Base-by-base conservation (phyloP, 805 yeast species). In the Myxozyma mucilagina region DNA sequence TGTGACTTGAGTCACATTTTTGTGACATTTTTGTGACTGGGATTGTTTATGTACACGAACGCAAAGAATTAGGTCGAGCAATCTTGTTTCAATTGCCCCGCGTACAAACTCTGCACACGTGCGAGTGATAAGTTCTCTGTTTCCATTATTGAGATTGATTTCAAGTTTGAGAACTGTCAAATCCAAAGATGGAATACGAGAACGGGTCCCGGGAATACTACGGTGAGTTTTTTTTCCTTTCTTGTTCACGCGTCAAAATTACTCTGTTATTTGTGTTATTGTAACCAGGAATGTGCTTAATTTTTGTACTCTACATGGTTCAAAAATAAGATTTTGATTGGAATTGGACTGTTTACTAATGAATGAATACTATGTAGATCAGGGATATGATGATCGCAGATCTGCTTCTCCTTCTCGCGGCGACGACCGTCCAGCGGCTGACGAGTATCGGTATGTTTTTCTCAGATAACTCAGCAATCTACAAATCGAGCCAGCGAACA, bases 381-480 rank as follows among this genome's bases (percentile, higher is more conserved):
- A 51, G 18, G 51, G 54, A 14, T 63, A 60, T 31, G 66, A 56
- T 24, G 66, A 63, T 18, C 58, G 66, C 16, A 51, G 66, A 42
- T 59, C 66, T 6, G 66, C 66, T 20, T 63, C 66, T 39, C 66
- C 66, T 5, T 16, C 18, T 18, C 49, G 61, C 11, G 51, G 24
- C 18, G 65, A 60, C 16, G 61, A 59, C 7, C 66, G 54, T 11
- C 45, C 48, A 38, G 47, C 41, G 7, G 32, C 45, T 3, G 47
- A 38, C 16, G 65, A 54, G 13, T 53, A 53, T 32, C 48, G 32
- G 56, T 52, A 52, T 39, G 57, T 53, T 20, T 34, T 3, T 24
- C 18, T 29, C 11, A 13, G 16, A 9, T 51, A 5, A 29, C 35
- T 16, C 14, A 16, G 9, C 18, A 20, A 18, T 16, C 13, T 14